phyloP scores from a whole-genome alignment of 1,284 basidiomycete genomes.

The Trichosporon coremiiforme region DNA sequence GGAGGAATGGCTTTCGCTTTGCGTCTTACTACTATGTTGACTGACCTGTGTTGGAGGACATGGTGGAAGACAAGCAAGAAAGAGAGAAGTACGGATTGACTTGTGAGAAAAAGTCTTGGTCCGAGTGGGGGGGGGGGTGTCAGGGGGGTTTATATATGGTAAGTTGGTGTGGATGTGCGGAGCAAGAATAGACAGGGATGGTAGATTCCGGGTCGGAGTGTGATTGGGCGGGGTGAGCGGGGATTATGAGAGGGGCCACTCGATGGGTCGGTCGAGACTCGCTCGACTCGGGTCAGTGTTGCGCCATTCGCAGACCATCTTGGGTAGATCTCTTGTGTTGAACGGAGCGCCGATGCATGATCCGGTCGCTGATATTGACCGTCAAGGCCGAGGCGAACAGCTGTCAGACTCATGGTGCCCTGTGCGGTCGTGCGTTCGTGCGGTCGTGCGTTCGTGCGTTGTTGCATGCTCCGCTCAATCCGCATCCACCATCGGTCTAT shows the following conservation, averaged over 20 bases:
- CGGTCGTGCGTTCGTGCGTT: not conserved
- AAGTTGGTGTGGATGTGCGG: not conserved
- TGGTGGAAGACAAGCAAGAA: constrained; percentile 1
- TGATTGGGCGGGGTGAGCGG: not conserved
- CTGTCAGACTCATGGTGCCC: not conserved
- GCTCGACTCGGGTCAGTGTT: not conserved
- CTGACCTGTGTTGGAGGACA: constrained; percentile 15
- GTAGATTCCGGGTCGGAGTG: not conserved
- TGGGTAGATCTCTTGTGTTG: too few species aligned
- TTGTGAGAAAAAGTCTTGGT: constrained; percentile 1
- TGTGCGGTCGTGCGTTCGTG: not conserved
- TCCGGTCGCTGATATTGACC: not conserved
- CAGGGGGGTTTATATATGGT: constrained; percentile 1
- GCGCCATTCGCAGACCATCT: not conserved
- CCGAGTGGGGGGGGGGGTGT: not conserved
- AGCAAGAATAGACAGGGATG: not conserved
- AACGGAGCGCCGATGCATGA: not conserved
- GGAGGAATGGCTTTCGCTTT: not conserved
- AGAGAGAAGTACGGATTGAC: not conserved
- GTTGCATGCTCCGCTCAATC: not conserved
- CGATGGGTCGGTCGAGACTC: not conserved
- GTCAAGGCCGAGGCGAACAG: not conserved
- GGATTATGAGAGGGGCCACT: not conserved
- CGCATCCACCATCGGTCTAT: not conserved
- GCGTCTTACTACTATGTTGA: constrained; percentile 14